Evolutionary conservation across 2,329 filamentous ascomycete species (phyloP).

Genomic region (Xylariaceae sp.): DNA sequence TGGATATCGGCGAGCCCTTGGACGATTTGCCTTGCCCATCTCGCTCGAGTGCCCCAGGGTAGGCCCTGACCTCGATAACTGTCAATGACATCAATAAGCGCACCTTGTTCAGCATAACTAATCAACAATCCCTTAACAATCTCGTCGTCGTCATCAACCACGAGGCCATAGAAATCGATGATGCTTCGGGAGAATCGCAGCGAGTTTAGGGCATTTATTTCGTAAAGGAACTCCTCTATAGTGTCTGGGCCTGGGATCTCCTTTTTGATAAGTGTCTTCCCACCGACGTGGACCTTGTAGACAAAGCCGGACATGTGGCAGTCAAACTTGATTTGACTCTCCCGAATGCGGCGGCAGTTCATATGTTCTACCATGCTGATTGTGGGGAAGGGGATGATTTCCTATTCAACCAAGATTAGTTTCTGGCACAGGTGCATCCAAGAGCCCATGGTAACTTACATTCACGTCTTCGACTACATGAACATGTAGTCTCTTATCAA

Average conservation of each 20-base stretch:
- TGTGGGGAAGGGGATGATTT: constrained; percentile 83
- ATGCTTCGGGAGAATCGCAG: constrained; percentile 69
- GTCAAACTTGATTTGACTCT: constrained; percentile 75
- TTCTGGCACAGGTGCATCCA: constrained; percentile 8
- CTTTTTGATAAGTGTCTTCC: constrained; percentile 80
- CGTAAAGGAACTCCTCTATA: constrained; percentile 94
- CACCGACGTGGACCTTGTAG: constrained; percentile 76
- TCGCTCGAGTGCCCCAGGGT: constrained; percentile 68
- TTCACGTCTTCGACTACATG: constrained; percentile 97
- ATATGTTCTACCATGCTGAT: constrained; percentile 70
- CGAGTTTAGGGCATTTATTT: constrained; percentile 87
- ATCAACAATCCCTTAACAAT: constrained; percentile 85
- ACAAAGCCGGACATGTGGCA: constrained; percentile 96
- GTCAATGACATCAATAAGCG: constrained; percentile 85
- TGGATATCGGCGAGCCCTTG: constrained; percentile 87
- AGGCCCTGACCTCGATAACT: constrained; percentile 55
- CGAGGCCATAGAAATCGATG: constrained; percentile 79
- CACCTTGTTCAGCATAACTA: constrained; percentile 77
- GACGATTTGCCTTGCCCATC: constrained; percentile 89
- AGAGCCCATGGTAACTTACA: constrained; percentile 36
- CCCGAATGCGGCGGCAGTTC: constrained; percentile 56
- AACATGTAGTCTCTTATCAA: constrained; percentile 81
- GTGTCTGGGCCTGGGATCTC: constrained; percentile 95
- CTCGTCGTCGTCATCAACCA: constrained; percentile 70
- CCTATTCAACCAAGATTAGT: constrained; percentile 37